Base-by-base conservation (phyloP, 1,139 yeast genomes). In the Geotrichum reessii region DNA sequence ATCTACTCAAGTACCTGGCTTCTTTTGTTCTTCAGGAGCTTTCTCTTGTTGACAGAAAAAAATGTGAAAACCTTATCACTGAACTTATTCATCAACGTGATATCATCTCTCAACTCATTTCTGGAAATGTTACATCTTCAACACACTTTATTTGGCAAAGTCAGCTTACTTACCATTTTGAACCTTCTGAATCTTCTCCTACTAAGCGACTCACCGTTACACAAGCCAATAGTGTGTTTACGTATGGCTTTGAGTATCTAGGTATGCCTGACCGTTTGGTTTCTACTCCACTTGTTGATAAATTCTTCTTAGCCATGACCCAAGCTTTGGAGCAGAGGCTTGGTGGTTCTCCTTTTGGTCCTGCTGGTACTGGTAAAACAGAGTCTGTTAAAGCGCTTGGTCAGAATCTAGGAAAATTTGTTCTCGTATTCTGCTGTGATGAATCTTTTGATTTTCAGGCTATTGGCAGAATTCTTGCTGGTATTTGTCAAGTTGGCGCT, bases 311-410 rank as follows among this genome's bases (percentile, higher is more conserved):
- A 37, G 76, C 92, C 0, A 81, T 92, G 84, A 78, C 88, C 0
- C 88, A 86, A 63, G 95, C 97, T 0, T 71, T 91, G 28, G 80
- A 81, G 44, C 90, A 85, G 64, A 80, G 80, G 48, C 75, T 84
- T 14, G 98, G 98, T n/a, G 96, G 96, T 0, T 86, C 96, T 1
- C 89, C 96, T 0, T 85, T 86, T 72, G 99, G 99, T 0, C 98
- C 99, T 1, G 97, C 99, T 2, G 99, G 98, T 53, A 93, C 98
- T 0, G 99, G 98, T 48, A 92, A 93, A 69, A 93, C 99, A 0
- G 99, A 93, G 69, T 81, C 96, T 0, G 80, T 92, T 24, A 93
- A 93, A 69, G 89, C 96, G 0, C 76, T 92, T 33, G 97, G 96
- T 1, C 83, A 83, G 53, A 83, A 82, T 51, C 73, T 93, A 12